Evolutionary conservation across 257 asterid genomes (phyloP), one percentile per base, ranked within the genome.

Genomic region (Nicotiana benthamiana): DNA sequence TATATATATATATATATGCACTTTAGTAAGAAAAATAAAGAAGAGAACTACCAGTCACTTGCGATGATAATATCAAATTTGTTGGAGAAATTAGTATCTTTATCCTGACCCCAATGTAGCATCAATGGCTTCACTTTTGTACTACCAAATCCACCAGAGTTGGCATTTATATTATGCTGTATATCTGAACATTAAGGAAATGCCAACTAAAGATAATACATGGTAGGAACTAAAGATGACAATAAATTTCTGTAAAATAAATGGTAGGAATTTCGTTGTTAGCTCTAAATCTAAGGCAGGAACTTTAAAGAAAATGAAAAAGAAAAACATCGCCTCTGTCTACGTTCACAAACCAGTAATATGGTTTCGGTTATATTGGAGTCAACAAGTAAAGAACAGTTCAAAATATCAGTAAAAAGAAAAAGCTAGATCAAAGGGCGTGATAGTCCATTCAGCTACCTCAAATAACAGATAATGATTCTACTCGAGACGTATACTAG

Each of bases 31-130:
- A 27, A 56, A 36, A 30, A 15, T 9, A 32, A 28, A 8, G 64
- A 74, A 80, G 36, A 15, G 77, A 86, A 81, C 91, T 88, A 93
- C 98, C 98, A 93, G 91, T 95, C 97, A 70, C 98, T 95, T 36
- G 97, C 98, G 79, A 95, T 90, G 74, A 95, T 87, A 82, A 92
- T 51, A 77, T 95, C 98, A 80, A 90, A 94, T 76, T 93, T 79
- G 78, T 87, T 88, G 16, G 80, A 56, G 40, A 85, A 80, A 56
- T 90, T 88, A 28, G 87, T 34, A 51, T 75, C 80, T 54, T 81
- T 85, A 32, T 77, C 79, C 80, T 84, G 92, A 87, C 85, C 90
- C 98, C 98, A 95, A 65, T 95, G 98, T 86, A 93, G 91, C 86
- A 90, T 81, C 90, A 84, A 80, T 32, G 98, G 82, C 83, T 85